Conservation (phyloP, 768 basidiomycete genomes). For the Boletus subparvulus region DNA sequence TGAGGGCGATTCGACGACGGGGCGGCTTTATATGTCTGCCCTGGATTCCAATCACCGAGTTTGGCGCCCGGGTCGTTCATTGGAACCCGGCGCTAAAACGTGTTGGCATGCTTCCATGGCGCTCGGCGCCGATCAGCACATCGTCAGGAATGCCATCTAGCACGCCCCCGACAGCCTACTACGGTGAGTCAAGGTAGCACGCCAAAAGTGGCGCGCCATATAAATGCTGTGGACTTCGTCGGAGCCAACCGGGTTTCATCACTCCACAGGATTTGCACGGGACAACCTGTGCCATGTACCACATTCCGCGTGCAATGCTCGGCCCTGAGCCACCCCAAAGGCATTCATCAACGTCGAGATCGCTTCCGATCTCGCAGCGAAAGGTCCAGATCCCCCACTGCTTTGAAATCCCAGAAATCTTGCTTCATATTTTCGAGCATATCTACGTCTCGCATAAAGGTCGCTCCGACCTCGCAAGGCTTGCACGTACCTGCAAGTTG, state of each 20-base stretch:
- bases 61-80: conserved; percentile 9
- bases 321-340: not conserved
- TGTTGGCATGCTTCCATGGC: not conserved
- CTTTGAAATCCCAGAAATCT: conserved; percentile 19
- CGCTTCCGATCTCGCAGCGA: not conserved
- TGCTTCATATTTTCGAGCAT: conserved; percentile 16
- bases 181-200: not conserved
- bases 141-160: not conserved
- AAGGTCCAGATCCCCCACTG: conserved; percentile 3
- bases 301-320: not conserved
- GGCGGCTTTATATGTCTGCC: conserved; percentile 20
- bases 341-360: not conserved
- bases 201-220: not conserved
- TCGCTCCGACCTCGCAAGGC: conserved; percentile 11
- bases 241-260: conserved; percentile 1
- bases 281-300: not conserved
- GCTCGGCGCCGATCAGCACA: not conserved
- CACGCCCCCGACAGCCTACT: not conserved
- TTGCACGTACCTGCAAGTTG: conserved; percentile 18
- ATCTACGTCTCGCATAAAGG: conserved; percentile 8
- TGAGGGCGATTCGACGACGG: conserved; percentile 5
- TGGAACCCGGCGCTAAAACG: conserved; percentile 2
- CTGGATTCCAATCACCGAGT: conserved; percentile 10
- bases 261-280: not conserved
- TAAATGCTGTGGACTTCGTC: not conserved